Evolutionary conservation across 2,329 filamentous ascomycete genomes (phyloP).

Genomic region (Talaromyces sp.): DNA sequence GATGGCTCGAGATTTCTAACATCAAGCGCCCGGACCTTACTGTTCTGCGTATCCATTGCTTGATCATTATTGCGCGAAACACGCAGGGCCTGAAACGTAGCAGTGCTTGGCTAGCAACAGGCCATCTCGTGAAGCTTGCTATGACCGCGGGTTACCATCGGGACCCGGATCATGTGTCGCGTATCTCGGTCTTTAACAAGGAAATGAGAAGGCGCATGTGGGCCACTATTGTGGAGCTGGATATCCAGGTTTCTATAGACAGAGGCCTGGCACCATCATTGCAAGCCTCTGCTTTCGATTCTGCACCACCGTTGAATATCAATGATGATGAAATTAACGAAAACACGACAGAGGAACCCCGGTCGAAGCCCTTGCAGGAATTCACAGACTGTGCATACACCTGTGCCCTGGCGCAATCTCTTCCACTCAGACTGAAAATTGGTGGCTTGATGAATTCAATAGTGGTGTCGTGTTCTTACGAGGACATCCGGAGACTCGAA

Average conservation of each 20-base stretch:
- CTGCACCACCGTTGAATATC: constrained; percentile 45
- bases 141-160: constrained; percentile 51
- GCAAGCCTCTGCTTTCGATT: constrained; percentile 44
- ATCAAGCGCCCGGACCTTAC: constrained; percentile 49
- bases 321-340: constrained; percentile 46
- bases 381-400: constrained; percentile 32
- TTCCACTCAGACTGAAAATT: constrained; percentile 26
- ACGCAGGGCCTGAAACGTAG: constrained; percentile 50
- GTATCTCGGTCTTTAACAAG: constrained; percentile 36
- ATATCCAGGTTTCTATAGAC: constrained; percentile 53
- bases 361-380: constrained; percentile 22
- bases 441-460: constrained; percentile 34
- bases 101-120: constrained; percentile 46
- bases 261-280: constrained; percentile 49
- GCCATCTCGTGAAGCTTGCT: constrained; percentile 47
- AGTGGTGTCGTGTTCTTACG: constrained; percentile 31
- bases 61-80: constrained; percentile 48
- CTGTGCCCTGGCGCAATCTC: constrained; percentile 10
- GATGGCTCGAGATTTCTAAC: constrained; percentile 74
- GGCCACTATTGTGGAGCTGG: constrained; percentile 54
- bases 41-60: constrained; percentile 48
- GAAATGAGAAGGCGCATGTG: constrained; percentile 53
- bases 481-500: constrained; percentile 37
- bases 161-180: constrained; percentile 28
- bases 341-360: constrained; percentile 24